Evolutionary conservation across 176 grass and related monocot genomes (phyloP).

Genomic region (Typha latifolia): DNA sequence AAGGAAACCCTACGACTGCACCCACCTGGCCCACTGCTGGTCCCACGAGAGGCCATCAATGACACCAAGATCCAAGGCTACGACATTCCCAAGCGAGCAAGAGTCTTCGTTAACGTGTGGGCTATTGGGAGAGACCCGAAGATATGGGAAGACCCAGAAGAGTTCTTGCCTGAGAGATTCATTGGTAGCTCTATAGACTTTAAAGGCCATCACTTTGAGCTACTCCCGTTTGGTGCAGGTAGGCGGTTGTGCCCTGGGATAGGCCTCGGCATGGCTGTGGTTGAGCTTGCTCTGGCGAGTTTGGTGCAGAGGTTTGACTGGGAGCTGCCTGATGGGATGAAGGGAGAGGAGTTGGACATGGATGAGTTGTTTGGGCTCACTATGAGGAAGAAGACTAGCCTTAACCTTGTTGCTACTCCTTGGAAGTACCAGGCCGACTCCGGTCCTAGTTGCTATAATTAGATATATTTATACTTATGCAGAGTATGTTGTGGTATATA

Average conservation of each 20-base stretch:
- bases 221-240: slow-evolving; percentile 22
- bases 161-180: slow-evolving; percentile 22
- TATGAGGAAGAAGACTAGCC: neutral
- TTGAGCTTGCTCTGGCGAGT: slow-evolving; percentile 12
- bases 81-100: slow-evolving; percentile 27
- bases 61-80: slow-evolving; percentile 25
- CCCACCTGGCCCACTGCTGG: slow-evolving; percentile 21
- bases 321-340: slow-evolving; percentile 9
- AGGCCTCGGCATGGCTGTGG: slow-evolving; percentile 1
- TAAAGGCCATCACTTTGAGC: slow-evolving; percentile 8
- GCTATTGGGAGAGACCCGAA: slow-evolving; percentile 19
- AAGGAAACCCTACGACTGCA: slow-evolving; percentile 55
- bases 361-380: neutral
- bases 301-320: slow-evolving; percentile 18
- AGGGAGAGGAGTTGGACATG: slow-evolving; percentile 12
- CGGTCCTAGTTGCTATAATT: too few relatives aligned
- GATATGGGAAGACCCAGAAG: slow-evolving; percentile 18
- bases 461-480: too few relatives aligned
- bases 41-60: slow-evolving; percentile 21
- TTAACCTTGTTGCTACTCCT: neutral
- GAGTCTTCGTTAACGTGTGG: slow-evolving; percentile 27
- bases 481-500: too few relatives aligned
- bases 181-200: neutral
- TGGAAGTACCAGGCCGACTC: neutral
- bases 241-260: slow-evolving; percentile 18